Evolutionary conservation across 345 rosid genomes (phyloP).

Genomic region (Hibiscus syriacus): DNA sequence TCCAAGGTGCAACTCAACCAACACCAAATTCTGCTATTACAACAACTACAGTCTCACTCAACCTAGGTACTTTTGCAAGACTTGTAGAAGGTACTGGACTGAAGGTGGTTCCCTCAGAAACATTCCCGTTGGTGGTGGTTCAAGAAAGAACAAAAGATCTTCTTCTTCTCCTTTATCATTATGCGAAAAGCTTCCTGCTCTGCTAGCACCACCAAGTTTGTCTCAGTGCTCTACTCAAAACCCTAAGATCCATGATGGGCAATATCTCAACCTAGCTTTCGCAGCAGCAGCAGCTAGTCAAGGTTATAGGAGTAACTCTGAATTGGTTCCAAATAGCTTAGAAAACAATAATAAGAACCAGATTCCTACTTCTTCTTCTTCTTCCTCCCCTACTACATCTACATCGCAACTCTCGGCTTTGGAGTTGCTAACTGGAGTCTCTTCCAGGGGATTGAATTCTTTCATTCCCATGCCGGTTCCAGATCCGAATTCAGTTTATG

Average conservation of each 20-base stretch:
- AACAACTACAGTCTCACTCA: constrained; percentile 98
- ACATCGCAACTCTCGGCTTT: constrained; percentile 37
- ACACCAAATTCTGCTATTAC: constrained; percentile 97
- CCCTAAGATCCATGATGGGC: constrained; percentile 52
- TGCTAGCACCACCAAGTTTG: constrained; percentile 34
- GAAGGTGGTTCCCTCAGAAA: constrained; percentile 95
- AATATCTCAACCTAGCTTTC: constrained; percentile 79
- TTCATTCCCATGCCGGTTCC: constrained; percentile 61
- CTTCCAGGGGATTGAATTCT: constrained; percentile 48
- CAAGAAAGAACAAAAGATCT: constrained; percentile 92
- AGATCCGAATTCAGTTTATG: constrained; percentile 43
- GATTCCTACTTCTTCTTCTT: constrained; percentile 27
- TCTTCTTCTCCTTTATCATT: constrained; percentile 15
- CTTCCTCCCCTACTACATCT: constrained; percentile 20
- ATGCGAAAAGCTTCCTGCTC: constrained; percentile 57
- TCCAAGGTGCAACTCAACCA: constrained; percentile 91
- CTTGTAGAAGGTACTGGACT: constrained; percentile 98
- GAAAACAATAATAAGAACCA: constrained; percentile 27
- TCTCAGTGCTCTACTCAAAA: constrained; percentile 29
- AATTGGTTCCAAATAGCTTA: constrained; percentile 38
- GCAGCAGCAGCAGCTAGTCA: constrained; percentile 23
- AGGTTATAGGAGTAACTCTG: constrained; percentile 47
- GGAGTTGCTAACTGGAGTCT: constrained; percentile 68
- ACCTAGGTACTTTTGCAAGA: constrained; percentile 94
- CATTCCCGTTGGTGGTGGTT: constrained; percentile 97